Base-by-base conservation (phyloP, 2,329 filamentous ascomycete genomes). In the Venturiaceae sp. region DNA sequence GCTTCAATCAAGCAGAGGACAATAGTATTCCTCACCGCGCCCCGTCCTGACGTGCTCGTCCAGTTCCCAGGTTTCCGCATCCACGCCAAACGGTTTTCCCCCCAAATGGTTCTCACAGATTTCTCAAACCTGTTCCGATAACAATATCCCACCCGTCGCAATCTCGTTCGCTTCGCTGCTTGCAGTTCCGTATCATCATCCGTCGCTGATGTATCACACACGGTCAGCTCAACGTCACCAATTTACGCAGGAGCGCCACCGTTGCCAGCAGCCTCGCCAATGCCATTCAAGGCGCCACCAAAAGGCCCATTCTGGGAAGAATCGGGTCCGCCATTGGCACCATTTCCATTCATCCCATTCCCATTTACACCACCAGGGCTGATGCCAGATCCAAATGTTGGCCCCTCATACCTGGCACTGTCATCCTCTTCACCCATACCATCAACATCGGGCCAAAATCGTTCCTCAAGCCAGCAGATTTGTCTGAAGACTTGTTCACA, bases 401-500 rank as follows among this genome's bases (percentile, higher is more conserved):
- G 23, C 14, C 53, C 53, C 26, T 57, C 55, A 19, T 52, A 57
- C 26, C 55, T 23, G 21, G 26, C 62, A 26, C 63, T 66, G 44
- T 75, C 73, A 46, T 73, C 69, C 55, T 74, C 72, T 61, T 78
- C 73, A 21, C 76, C 76, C 74, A 77, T 77, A 57, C 74, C 75
- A 55, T 77, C 71, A 44, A 79, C 75, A 44, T 76, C 72, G 0
- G 76, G 76, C 76, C 76, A 79, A 62, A 77, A 75, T 46, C 74
- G 71, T 62, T 77, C 72, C 66, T 74, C 75, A 2, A 78, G 66
- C 71, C 73, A 78, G 60, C 76, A 71, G 13, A 76, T 74, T 59
- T 79, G 76, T 28, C 69, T 69, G 64, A 77, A 78, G 14, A 76
- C 71, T 46, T 74, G 69, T 62, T 78, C 75, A 64, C 75, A 78